phyloP scores from a whole-genome alignment of 208 protist species.

The Wallacemonas sp. region DNA sequence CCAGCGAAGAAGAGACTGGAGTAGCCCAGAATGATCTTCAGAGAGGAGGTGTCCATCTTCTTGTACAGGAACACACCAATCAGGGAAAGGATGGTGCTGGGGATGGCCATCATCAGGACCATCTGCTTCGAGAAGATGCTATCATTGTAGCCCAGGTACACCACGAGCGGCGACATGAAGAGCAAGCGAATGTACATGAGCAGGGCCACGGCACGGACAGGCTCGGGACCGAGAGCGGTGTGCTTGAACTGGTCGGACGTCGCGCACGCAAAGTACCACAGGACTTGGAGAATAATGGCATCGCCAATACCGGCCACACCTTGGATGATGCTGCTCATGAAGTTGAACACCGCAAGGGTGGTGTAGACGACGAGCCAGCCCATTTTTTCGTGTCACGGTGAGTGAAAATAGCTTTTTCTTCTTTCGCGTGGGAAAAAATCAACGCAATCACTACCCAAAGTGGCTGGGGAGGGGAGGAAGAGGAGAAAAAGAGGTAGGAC shows the following conservation, averaged over 20 bases:
- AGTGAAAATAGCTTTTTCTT: too few relatives aligned
- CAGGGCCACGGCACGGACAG: slow-evolving; percentile 45
- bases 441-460: neutral
- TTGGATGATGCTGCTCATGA: slow-evolving; percentile 52
- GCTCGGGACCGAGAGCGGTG: slow-evolving; percentile 43
- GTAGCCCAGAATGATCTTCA: slow-evolving; percentile 47
- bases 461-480: neutral
- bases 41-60: slow-evolving; percentile 18
- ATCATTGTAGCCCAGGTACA: slow-evolving; percentile 47
- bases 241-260: slow-evolving; percentile 29
- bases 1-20: slow-evolving; percentile 47
- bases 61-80: slow-evolving; percentile 50
- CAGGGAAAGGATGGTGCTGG: slow-evolving; percentile 47
- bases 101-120: slow-evolving; percentile 59
- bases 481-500: neutral
- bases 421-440: too few relatives aligned
- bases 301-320: slow-evolving; percentile 58
- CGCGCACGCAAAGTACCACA: slow-evolving; percentile 41
- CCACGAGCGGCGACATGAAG: slow-evolving; percentile 51
- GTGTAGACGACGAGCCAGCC: slow-evolving; percentile 32
- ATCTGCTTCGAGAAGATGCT: slow-evolving; percentile 63
- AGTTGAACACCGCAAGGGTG: slow-evolving; percentile 46
- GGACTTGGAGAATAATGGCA: slow-evolving; percentile 59
- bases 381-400: too few relatives aligned
- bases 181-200: slow-evolving; percentile 66